Base-by-base conservation (phyloP, 2,329 filamentous ascomycete genomes). In the Diaporthe sp. region DNA sequence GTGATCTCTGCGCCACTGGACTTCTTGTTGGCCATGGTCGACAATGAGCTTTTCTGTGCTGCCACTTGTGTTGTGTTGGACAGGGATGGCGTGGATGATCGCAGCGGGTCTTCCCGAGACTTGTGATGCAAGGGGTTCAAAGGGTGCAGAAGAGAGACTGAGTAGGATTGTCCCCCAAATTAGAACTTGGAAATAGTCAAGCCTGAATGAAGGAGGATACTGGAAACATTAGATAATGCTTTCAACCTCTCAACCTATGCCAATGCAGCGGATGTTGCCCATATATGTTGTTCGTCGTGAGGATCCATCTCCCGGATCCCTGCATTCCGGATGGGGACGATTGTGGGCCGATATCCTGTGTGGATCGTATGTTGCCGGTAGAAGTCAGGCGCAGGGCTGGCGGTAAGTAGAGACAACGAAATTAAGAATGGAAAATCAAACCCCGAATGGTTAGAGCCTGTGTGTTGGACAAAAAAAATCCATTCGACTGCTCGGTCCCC, bases 1-100 rank as follows among this genome's bases (percentile, higher is more conserved):
- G 74, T 66, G 9, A 76, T 76, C 45, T 74, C 72, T 25, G 74
- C 74, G 30, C 60, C 42, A 10, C 52, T 74, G 15, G 58, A 30
- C 33, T 67, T 76, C 38, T 58, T 76, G 40, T 50, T 42, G 25
- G 64, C 54, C 72, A 73, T 73, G n/a, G 17, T 50, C 8, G 67
- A 58, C 8, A 19, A 5, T 40, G 40, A 8, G n/a, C 1, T 28
- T 5, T 0, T 45, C 0, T 40, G 30, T 19, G 8, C 50, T 40
- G 5, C 5, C 5, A n/a, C 28, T 68, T 40, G 13, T 52, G 30
- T 3, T 25, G n/a, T 19, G 17, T 40, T 15, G 42, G 10, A 25
- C 1, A n/a, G 22, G 1, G 38, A 4, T 22, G 19, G 6, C 35
- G 22, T 33, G 19, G 19, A 0, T 28, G 30, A 4, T 15, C 8